Percentiles rank a stretch among this genome's conserved stretches.
phyloP scores from a whole-genome alignment of 345 rosid species.

The Syzygium aqueum region DNA sequence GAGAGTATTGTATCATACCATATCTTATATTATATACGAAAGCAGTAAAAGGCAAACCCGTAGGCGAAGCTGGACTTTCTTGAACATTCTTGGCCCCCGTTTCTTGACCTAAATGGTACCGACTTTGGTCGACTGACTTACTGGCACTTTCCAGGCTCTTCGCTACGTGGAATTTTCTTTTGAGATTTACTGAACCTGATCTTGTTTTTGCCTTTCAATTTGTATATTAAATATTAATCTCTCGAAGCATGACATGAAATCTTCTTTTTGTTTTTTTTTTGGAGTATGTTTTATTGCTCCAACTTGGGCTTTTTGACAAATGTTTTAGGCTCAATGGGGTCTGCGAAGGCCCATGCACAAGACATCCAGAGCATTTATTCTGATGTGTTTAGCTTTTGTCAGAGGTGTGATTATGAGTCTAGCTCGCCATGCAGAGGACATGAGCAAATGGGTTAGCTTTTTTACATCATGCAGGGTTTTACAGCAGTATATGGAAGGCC shows the following conservation, averaged over 20 bases:
- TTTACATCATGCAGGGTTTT: neutral
- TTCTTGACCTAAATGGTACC: neutral
- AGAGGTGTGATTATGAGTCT: neutral
- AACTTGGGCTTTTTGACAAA: neutral
- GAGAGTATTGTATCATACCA: neutral
- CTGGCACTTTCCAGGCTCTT: neutral
- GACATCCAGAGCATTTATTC: neutral
- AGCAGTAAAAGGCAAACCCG: neutral
- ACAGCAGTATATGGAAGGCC: neutral
- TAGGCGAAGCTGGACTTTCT: neutral
- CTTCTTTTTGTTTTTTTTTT: neutral
- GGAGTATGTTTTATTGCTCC: neutral
- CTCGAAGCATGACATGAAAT: neutral
- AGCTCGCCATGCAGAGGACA: neutral
- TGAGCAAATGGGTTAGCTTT: neutral
- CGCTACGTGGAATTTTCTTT: neutral
- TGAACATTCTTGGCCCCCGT: neutral
- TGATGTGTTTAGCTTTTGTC: neutral
- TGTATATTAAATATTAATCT: neutral
- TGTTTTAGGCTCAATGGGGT: neutral
- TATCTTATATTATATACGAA: neutral
- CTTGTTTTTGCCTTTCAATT: neutral
- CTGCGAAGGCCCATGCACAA: too few species aligned
- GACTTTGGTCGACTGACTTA: neutral
- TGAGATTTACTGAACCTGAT: neutral